A percentile compares a stretch with the other conserved stretches of the same genome.
Conservation (phyloP, 2,329 filamentous ascomycete species). For the Aureobasidium subglaciale region DNA sequence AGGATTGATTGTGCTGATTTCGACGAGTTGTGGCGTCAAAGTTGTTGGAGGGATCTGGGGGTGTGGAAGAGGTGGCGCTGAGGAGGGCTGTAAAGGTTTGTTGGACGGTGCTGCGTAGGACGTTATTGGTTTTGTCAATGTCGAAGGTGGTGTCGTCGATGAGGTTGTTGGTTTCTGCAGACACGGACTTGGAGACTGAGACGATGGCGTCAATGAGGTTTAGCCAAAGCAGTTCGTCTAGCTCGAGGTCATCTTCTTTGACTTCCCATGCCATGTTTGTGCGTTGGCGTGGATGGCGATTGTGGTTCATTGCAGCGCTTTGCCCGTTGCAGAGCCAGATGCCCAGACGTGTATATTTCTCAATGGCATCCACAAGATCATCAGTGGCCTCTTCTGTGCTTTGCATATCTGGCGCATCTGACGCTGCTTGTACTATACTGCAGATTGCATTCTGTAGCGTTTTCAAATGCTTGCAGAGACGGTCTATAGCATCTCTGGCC, state of each 20-base stretch:
- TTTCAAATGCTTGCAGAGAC: conserved; percentile 71
- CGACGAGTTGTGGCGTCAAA: background rate
- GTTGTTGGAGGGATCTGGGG: conserved; percentile 18
- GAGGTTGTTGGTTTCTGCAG: conserved; percentile 33
- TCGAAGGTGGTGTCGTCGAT: conserved; percentile 11
- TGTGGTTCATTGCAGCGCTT: conserved; percentile 36
- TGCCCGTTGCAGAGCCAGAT: conserved; percentile 93
- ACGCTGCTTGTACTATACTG: conserved; percentile 60
- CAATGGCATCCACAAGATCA: conserved; percentile 67
- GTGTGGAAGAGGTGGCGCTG: conserved; percentile 16
- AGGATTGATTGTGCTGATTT: conserved; percentile 43
- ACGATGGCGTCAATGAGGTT: conserved; percentile 58
- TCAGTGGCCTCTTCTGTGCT: conserved; percentile 60
- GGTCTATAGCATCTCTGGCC: conserved; percentile 72
- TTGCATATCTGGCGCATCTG: conserved; percentile 49
- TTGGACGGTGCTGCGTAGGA: conserved; percentile 21
- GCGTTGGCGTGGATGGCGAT: conserved; percentile 27
- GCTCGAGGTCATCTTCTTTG: conserved; percentile 50
- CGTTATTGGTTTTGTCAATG: conserved; percentile 61
- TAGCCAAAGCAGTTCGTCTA: conserved; percentile 59
- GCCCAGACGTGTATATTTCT: conserved; percentile 87
- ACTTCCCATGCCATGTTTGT: conserved; percentile 36
- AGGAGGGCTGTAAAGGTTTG: conserved; percentile 18
- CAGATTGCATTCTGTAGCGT: conserved; percentile 73
- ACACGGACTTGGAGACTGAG: conserved; percentile 41